A percentile compares a stretch with the other conserved stretches of the same genome.
phyloP scores from a whole-genome alignment of 1,284 basidiomycete species.

The Moniliophthora roreri region DNA sequence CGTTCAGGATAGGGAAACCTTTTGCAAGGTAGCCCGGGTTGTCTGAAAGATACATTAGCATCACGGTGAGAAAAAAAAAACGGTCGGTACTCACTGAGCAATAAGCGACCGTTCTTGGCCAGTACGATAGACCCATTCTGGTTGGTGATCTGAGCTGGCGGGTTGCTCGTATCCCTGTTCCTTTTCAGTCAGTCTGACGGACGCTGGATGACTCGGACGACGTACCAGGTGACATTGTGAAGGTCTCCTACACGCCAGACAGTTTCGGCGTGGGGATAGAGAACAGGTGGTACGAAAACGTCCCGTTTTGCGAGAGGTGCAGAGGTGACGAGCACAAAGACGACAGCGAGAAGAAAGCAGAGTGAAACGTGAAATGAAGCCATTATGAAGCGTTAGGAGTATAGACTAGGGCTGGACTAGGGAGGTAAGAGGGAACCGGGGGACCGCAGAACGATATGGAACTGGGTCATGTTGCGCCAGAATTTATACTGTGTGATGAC shows the following conservation, averaged over 20 bases:
- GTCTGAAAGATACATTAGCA: constrained; percentile 20
- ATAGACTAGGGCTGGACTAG: too few species aligned
- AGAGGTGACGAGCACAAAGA: constrained; percentile 26
- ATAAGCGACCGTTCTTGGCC: constrained; percentile 29
- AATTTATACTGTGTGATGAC: too few species aligned
- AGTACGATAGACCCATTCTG: constrained; percentile 38
- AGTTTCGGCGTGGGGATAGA: constrained; percentile 34
- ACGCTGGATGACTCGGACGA: neutral
- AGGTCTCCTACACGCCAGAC: constrained; percentile 40
- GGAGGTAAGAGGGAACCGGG: neutral
- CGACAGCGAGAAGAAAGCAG: constrained; percentile 18
- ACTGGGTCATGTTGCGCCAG: neutral
- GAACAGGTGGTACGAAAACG: constrained; percentile 45
- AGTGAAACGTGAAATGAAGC: constrained; percentile 6
- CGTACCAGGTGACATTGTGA: constrained; percentile 44
- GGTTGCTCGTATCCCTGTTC: constrained; percentile 37
- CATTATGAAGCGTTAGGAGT: constrained; percentile 6
- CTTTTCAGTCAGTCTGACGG: constrained; percentile 10
- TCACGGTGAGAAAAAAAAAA: constrained; percentile 5
- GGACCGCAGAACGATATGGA: neutral
- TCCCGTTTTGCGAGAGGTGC: constrained; percentile 32
- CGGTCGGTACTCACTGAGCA: constrained; percentile 17
- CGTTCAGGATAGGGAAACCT: constrained; percentile 36
- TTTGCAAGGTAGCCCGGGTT: constrained; percentile 39
- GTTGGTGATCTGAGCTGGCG: constrained; percentile 45